Conservation (phyloP, 805 yeast genomes). For the baker's yeast (Saccharomyces cerevisiae) region DNA sequence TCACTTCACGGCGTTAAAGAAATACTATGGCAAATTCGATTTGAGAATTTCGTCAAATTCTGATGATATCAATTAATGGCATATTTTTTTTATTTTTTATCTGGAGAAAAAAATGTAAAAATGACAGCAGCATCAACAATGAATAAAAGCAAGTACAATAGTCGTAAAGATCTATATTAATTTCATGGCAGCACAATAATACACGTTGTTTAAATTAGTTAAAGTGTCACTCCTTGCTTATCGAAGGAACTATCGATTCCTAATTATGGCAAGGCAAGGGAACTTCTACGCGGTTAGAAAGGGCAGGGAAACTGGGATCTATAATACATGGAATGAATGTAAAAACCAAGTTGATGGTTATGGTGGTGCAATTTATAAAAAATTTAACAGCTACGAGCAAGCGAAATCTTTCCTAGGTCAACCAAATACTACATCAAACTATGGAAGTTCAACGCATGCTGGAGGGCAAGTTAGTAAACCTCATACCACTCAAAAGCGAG, state of each 20-base stretch:
- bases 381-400: slow-evolving; percentile 39
- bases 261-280: slow-evolving; percentile 14
- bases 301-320: slow-evolving; percentile 54
- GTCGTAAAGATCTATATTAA: not conserved
- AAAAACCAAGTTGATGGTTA: slow-evolving; percentile 46
- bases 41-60: not conserved
- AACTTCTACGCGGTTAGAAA: slow-evolving; percentile 46
- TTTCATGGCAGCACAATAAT: not conserved
- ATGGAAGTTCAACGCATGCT: not conserved
- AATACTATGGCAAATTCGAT: no score
- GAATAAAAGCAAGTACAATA: not conserved
- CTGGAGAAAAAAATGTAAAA: not conserved
- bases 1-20: not conserved
- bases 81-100: not conserved
- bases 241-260: not conserved
- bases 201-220: not conserved
- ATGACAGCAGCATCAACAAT: not conserved
- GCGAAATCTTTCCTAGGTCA: slow-evolving; percentile 38
- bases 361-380: slow-evolving; percentile 48
- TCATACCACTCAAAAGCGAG: not conserved
- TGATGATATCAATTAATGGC: not conserved
- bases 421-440: not conserved
- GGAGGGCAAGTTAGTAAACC: not conserved
- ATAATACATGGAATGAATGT: slow-evolving; percentile 50
- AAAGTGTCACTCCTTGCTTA: not conserved